Base-by-base conservation (phyloP, 1,284 basidiomycete genomes). In the Mycena sp. region DNA sequence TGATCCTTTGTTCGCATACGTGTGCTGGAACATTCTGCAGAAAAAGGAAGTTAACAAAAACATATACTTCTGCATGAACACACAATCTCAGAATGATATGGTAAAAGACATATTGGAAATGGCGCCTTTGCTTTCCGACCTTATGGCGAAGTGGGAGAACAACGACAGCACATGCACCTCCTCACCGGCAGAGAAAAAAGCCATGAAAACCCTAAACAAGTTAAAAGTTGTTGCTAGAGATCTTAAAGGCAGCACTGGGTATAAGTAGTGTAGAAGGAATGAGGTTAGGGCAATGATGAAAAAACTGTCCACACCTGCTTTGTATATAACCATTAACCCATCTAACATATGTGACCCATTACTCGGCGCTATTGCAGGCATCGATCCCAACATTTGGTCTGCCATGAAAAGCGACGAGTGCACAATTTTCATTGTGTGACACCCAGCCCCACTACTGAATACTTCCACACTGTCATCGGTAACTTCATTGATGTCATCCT, bases 271-370 rank as follows among this genome's bases (percentile, higher is more conserved):
- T 11, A 10, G 19, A 10, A n/a, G 56, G 4, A 58, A 58, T 43
- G 56, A 58, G n/a, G 50, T 58, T 21, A 29, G 56, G 2, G 55
- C 55, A 0, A 38, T 57, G 35, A 57, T 57, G n/a, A 38, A 45
- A 5, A 48, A 40, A 12, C 10, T 57, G 17, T n/a, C 35, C 4
- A 57, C 55, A 16, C 55, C 44, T 1, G 55, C 55, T 0, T 25
- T 57, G 7, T 57, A 48, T n/a, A 21, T 57, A 10, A 57, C 55
- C 2, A n/a, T 57, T 1, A 57, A 57, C 14, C 55, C 55, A 3
- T 44, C 55, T 0, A 45, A 57, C 30, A 57, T 49, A 5, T 19
- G 17, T 26, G 55, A 57, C 23, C 55, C 55, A 2, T 23, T 49
- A 16, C 17, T 57, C 4, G 55, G 45, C n/a, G 55, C 55, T 9